phyloP scores from a whole-genome alignment of 1,284 basidiomycete genomes.

The Takashimella koratensis region DNA sequence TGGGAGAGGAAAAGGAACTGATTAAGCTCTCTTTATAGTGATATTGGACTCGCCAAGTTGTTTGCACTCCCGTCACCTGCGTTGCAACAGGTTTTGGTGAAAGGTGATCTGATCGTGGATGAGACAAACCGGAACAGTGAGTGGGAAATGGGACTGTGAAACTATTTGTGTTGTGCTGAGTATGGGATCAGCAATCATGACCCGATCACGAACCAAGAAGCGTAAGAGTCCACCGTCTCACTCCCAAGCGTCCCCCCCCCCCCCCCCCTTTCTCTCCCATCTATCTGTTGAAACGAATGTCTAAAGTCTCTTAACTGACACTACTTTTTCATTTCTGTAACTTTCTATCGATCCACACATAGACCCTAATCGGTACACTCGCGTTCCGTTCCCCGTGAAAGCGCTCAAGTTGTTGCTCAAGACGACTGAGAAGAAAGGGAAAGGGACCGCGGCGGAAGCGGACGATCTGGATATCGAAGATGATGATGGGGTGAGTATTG shows the following conservation, averaged over 20 bases:
- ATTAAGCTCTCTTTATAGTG: no score
- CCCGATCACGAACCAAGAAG: constrained; percentile 79
- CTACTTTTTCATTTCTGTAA: no score
- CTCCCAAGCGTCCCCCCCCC: neutral
- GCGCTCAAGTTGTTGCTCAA: constrained; percentile 82
- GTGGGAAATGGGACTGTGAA: neutral
- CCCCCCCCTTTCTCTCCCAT: neutral
- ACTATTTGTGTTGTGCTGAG: constrained; percentile 1
- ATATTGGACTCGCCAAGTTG: constrained; percentile 73
- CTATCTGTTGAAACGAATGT: neutral
- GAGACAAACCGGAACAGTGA: constrained; percentile 69
- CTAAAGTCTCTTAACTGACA: no score
- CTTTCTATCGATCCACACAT: no score
- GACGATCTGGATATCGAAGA: constrained; percentile 60
- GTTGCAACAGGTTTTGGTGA: constrained; percentile 67
- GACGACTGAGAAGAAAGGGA: constrained; percentile 65
- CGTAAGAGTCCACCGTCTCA: no score
- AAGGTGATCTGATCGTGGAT: constrained; percentile 87
- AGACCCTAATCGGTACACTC: constrained; percentile 80
- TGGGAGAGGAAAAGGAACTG: no score
- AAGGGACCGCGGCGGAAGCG: constrained; percentile 59
- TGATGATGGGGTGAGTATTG: constrained; percentile 56
- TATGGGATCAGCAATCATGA: constrained; percentile 91
- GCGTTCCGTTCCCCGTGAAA: constrained; percentile 83
- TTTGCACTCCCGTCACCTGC: constrained; percentile 64